phyloP scores from a whole-genome alignment of 805 yeast genomes.

The Candida anglica region DNA sequence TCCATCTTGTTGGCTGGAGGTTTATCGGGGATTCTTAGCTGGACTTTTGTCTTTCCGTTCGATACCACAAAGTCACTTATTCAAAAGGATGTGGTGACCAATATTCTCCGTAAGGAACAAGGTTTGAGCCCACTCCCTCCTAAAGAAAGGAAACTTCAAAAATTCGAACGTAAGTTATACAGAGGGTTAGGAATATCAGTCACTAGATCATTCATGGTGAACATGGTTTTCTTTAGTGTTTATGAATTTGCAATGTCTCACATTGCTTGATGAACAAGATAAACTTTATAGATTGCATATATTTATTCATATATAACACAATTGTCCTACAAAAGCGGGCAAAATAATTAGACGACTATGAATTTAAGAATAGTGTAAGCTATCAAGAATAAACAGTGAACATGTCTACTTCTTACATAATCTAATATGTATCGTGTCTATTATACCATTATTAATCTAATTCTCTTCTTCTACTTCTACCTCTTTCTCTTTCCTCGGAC shows the following conservation, averaged over 20 bases:
- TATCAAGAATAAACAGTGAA: too few relatives aligned
- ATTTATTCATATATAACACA: too few relatives aligned
- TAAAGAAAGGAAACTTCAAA: conserved; percentile 23
- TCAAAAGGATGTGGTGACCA: conserved; percentile 70
- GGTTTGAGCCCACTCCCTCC: conserved; percentile 41
- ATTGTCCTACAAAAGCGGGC: too few relatives aligned
- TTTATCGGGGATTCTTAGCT: conserved; percentile 66
- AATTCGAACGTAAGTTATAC: conserved; percentile 49
- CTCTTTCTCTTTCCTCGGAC: too few relatives aligned
- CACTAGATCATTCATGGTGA: conserved; percentile 65
- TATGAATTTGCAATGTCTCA: conserved; percentile 67
- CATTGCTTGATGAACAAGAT: conserved; percentile 5
- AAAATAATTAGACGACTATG: too few relatives aligned
- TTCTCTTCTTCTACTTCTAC: too few relatives aligned
- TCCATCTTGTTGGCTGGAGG: conserved; percentile 64
- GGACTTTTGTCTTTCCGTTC: conserved; percentile 74
- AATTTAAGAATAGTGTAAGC: too few relatives aligned
- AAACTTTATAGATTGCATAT: too few relatives aligned
- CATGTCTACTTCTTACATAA: too few relatives aligned
- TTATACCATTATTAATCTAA: too few relatives aligned
- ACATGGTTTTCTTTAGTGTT: conserved; percentile 69
- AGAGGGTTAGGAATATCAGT: conserved; percentile 76
- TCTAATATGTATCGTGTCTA: too few relatives aligned
- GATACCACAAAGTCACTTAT: conserved; percentile 76
- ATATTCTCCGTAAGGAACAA: conserved; percentile 51